Base-by-base conservation (phyloP, 768 basidiomycete species). In the Leccinum uliginosum region DNA sequence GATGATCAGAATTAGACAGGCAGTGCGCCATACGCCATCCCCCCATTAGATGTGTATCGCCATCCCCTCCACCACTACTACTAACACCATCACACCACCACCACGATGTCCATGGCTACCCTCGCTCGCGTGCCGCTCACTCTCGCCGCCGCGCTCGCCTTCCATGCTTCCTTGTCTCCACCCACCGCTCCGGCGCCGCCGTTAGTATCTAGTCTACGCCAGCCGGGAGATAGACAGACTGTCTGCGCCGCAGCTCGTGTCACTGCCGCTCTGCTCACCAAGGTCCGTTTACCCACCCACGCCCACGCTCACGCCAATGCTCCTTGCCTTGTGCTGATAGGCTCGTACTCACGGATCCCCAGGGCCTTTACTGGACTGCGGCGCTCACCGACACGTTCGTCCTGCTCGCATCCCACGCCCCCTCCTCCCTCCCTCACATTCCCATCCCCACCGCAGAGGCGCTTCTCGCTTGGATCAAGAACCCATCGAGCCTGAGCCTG, bases 151-250 rank as follows among this genome's bases (percentile, higher is more conserved):
- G 76, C 77, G 62, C 54, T 76, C 48, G 78, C 76, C 26, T 64
- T 81, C 15, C 79, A 80, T 29, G 65, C 73, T 27, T 73, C 78
- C 21, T 68, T 74, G 32, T 82, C 81, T 2, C 78, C 82, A 40
- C 82, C 59, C 48, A 60, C 38, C 1, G 4, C n/a, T 34, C 4
- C 51, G 15, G 11, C 19, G 21, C 32, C 44, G 1, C 10, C 48
- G 3, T n/a, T n/a, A n/a, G 19, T 40, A 11, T 12, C 50, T 3
- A 23, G 29, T 21, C 1, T 27, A 14, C 47, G 24, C 29, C 32
- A 6, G 3, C 15, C 29, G 6, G 17, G 10, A 76, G 23, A 70
- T 76, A 27, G 74, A 74, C 24, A 48, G 61, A 4, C 59, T n/a
- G 32, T 53, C 15, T 7, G 32, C 24, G 32, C 56, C 32, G 32